Percentiles rank a stretch among this genome's conserved stretches.
Evolutionary conservation across 2,329 filamentous ascomycete genomes (phyloP).

Genomic region (Aspergillus hiratsukae): DNA sequence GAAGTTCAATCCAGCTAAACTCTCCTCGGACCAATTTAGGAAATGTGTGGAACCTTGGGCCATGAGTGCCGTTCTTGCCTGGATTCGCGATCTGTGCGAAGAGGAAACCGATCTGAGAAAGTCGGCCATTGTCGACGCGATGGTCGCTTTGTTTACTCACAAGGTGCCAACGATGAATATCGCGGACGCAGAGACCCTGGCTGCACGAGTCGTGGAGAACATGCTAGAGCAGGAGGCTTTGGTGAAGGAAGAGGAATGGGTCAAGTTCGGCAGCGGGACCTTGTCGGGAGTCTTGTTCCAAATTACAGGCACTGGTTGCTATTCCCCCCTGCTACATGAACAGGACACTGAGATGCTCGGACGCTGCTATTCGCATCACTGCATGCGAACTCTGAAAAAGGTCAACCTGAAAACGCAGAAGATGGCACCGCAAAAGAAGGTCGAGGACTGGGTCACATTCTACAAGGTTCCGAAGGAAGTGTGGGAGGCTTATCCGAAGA

Average conservation of each 20-base stretch:
- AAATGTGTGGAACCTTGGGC: slow-evolving; percentile 91
- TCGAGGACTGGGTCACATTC: slow-evolving; percentile 83
- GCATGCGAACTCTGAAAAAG: slow-evolving; percentile 90
- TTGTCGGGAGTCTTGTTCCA: slow-evolving; percentile 92
- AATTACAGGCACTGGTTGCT: slow-evolving; percentile 85
- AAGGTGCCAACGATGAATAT: slow-evolving; percentile 99
- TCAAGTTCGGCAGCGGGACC: slow-evolving; percentile 77
- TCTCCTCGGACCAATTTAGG: slow-evolving; percentile 74
- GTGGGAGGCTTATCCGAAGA: slow-evolving; percentile 66
- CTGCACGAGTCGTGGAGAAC: slow-evolving; percentile 67
- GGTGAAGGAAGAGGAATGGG: slow-evolving; percentile 91
- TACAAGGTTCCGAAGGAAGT: slow-evolving; percentile 78
- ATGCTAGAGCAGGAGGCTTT: slow-evolving; percentile 78
- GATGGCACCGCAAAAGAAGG: slow-evolving; percentile 63
- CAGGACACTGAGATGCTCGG: slow-evolving; percentile 58
- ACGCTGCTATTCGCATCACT: slow-evolving; percentile 90
- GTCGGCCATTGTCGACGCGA: slow-evolving; percentile 78
- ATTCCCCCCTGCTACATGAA: slow-evolving; percentile 75
- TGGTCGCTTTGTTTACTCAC: slow-evolving; percentile 83
- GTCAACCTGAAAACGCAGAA: slow-evolving; percentile 76
- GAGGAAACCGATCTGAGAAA: slow-evolving; percentile 84
- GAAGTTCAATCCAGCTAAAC: slow-evolving; percentile 80
- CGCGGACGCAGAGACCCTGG: slow-evolving; percentile 86
- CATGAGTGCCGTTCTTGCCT: slow-evolving; percentile 76
- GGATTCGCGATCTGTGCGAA: slow-evolving; percentile 85